Conservation (phyloP, 2,329 filamentous ascomycete species). For the Sporothrix phasma region DNA sequence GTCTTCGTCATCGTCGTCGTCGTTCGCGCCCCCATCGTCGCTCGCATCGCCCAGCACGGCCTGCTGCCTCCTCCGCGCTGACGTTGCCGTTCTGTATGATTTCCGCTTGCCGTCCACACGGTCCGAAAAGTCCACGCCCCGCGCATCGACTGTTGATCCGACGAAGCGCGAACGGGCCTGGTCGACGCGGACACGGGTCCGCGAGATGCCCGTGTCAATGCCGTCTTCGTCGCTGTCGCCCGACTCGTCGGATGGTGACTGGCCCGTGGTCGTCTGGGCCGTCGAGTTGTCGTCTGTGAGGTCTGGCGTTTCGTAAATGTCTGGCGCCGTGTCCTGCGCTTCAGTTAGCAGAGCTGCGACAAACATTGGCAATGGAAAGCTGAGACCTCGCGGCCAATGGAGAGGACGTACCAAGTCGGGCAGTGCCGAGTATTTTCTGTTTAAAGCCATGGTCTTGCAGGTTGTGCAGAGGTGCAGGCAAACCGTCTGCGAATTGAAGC, state of each 20-base stretch:
- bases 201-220: constrained; percentile 59
- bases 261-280: constrained; percentile 51
- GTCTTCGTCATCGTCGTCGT: constrained; percentile 23
- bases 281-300: constrained; percentile 85
- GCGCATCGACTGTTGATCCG: constrained; percentile 63
- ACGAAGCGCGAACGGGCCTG: constrained; percentile 74
- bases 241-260: constrained; percentile 41
- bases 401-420: constrained; percentile 57
- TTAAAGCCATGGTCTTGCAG: constrained; percentile 51
- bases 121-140: constrained; percentile 80
- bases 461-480: neutral
- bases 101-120: constrained; percentile 72
- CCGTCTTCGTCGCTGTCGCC: constrained; percentile 55
- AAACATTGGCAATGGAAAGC: neutral
- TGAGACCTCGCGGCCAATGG: neutral
- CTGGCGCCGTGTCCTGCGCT: constrained; percentile 72
- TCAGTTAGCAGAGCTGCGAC: constrained; percentile 19
- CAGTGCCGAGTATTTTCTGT: constrained; percentile 71
- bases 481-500: no score
- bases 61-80: constrained; percentile 44
- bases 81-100: constrained; percentile 66
- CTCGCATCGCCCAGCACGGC: constrained; percentile 61
- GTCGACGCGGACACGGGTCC: constrained; percentile 63
- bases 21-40: constrained; percentile 50
- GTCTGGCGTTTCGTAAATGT: constrained; percentile 94